Evolutionary conservation across 1,284 basidiomycete genomes (phyloP), one percentile per base, ranked within the genome.

Genomic region (Vanrija sp.): DNA sequence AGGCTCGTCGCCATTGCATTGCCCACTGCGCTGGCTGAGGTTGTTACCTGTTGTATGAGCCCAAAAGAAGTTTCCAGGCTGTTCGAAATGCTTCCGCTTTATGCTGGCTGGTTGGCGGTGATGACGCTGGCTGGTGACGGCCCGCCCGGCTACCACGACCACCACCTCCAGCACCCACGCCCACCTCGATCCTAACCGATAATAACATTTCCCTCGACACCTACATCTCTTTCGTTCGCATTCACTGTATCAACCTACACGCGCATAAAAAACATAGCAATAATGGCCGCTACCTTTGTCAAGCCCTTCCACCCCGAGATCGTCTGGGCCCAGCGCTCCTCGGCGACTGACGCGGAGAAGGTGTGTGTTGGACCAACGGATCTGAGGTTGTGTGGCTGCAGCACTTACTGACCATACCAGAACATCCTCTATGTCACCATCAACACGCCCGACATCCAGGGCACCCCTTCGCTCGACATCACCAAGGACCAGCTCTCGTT

Each of bases 321-420:
- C 52, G 81, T 90, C 4, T 96, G 91, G 89, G 91, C 92, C 49
- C 91, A 96, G 77, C 84, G 92, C 65, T 89, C 86, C 78, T 88
- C 85, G 26, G 81, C 78, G 21, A 66, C 78, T 9, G 83, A 81
- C 21, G 80, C 85, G 46, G 82, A 82, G 55, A 92, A 92, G 82
- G 91, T 89, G 55, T 59, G 72, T 65, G 18, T 29, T n/a, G 16
- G 28, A 28, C 3, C 28, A 59, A 38, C 6, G 28, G 34, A 15
- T 12, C 10, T 34, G 34, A 12, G 8, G 34, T 8, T 14, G 34
- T n/a, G 29, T 14, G 34, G 34, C 34, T 34, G 9, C 14, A 10
- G 10, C 43, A 12, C 21, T 3, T 23, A 23, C 51, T 43, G 19
- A 46, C 39, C 44, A 8, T 34, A 19, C 18, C 63, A 92, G 89